Percentiles rank a stretch among this genome's conserved stretches.
phyloP scores from a whole-genome alignment of 768 basidiomycete species.

The Russula dissimulans region DNA sequence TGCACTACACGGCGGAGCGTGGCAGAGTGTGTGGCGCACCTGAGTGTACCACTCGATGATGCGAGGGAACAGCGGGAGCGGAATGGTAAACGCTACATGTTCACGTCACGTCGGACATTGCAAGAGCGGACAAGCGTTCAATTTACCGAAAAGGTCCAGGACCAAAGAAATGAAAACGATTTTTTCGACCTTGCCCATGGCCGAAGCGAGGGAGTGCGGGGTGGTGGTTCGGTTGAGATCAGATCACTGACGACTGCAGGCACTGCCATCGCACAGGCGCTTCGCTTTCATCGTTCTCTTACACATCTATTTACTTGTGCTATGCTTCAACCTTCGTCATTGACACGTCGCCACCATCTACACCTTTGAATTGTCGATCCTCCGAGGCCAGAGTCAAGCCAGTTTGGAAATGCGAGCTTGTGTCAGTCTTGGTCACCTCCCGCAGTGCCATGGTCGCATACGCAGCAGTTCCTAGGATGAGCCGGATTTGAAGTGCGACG shows the following conservation, averaged over 20 bases:
- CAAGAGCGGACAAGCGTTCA: not conserved
- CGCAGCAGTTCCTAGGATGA: conserved; percentile 82
- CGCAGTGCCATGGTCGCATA: conserved; percentile 98
- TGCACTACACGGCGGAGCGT: conserved; percentile 6
- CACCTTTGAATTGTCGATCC: conserved; percentile 72
- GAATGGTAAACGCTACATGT: conserved; percentile 76
- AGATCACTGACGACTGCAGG: too few species aligned
- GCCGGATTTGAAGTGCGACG: conserved; percentile 74
- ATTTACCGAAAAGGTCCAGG: conserved; percentile 72
- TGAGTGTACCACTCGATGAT: conserved; percentile 87
- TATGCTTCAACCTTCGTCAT: not conserved
- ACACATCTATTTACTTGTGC: not conserved
- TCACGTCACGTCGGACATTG: conserved; percentile 3
- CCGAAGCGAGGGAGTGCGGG: not conserved
- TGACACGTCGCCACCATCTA: conserved; percentile 26
- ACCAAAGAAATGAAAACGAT: conserved; percentile 87
- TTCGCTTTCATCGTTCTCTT: not conserved
- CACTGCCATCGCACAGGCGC: too few species aligned
- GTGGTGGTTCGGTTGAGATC: not conserved
- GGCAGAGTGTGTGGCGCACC: conserved; percentile 30
- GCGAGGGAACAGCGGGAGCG: conserved; percentile 96
- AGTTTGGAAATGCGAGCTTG: conserved; percentile 87
- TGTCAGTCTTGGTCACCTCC: conserved; percentile 92
- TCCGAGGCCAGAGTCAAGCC: conserved; percentile 65
- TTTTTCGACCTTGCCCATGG: conserved; percentile 61